Evolutionary conservation across 1,284 basidiomycete genomes (phyloP).

Genomic region (Ganoderma meredithae): DNA sequence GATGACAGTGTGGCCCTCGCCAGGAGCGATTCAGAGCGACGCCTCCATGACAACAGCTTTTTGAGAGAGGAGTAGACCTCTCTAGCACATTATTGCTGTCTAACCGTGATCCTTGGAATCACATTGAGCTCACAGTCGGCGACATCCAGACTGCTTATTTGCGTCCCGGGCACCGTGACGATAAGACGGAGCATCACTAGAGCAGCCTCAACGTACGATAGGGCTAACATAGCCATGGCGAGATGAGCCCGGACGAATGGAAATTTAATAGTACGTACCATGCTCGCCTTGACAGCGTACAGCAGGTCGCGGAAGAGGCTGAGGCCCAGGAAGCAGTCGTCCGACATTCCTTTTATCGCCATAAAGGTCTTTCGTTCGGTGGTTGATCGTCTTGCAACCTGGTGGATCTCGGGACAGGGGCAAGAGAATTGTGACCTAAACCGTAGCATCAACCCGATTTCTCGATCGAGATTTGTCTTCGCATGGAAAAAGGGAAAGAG

Average conservation of each 20-base stretch:
- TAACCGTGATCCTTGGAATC: neutral
- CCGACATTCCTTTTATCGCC: neutral
- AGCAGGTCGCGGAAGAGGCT: neutral
- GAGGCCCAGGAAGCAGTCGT: neutral
- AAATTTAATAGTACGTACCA: neutral
- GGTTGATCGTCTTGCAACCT: neutral
- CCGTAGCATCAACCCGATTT: neutral
- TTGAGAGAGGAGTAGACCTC: neutral
- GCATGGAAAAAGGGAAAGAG: too few relatives aligned
- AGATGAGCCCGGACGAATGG: conserved; percentile 1
- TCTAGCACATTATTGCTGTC: neutral
- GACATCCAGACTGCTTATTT: neutral
- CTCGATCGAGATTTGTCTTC: too few relatives aligned
- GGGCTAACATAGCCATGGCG: neutral
- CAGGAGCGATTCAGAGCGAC: neutral
- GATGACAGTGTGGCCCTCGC: neutral
- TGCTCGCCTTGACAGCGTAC: neutral
- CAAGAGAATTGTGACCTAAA: neutral
- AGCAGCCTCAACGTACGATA: neutral
- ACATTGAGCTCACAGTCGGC: neutral
- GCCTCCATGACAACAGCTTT: neutral
- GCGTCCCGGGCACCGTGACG: neutral
- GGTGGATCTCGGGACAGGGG: neutral
- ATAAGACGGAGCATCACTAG: neutral
- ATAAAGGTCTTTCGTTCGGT: neutral